Evolutionary conservation across 139 green algal genomes (phyloP).

Genomic region (Diplosphaera chodatii): DNA sequence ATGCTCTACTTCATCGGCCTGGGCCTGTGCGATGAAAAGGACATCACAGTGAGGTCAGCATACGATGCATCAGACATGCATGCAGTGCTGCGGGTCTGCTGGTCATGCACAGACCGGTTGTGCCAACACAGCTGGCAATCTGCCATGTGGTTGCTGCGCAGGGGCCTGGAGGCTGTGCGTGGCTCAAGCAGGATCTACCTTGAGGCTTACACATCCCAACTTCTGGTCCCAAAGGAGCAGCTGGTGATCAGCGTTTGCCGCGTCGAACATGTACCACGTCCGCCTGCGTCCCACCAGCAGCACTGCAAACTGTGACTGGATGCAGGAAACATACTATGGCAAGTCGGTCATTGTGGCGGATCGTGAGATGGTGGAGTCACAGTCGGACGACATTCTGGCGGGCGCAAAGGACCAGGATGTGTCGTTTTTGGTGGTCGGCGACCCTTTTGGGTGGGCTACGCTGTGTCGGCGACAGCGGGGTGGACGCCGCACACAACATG

Average conservation of each 20-base stretch:
- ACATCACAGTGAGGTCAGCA: slow-evolving; percentile 87
- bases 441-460: slow-evolving; percentile 94
- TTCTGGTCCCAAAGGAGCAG: slow-evolving; percentile 76
- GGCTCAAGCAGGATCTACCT: slow-evolving; percentile 75
- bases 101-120: too few relatives aligned
- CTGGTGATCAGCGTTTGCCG: slow-evolving; percentile 50
- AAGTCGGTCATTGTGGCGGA: slow-evolving; percentile 84
- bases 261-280: neutral
- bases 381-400: slow-evolving; percentile 79
- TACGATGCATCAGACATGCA: too few relatives aligned
- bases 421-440: slow-evolving; percentile 95
- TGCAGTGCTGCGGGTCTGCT: too few relatives aligned
- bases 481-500: too few relatives aligned
- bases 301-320: neutral
- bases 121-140: too few relatives aligned
- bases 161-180: slow-evolving; percentile 81
- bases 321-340: slow-evolving; percentile 91
- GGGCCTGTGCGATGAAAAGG: slow-evolving; percentile 87
- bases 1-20: slow-evolving; percentile 94
- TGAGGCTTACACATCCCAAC: slow-evolving; percentile 95
- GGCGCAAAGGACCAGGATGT: slow-evolving; percentile 72
- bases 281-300: neutral
- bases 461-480: too few relatives aligned
- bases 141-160: slow-evolving; percentile 20
- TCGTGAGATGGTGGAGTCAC: slow-evolving; percentile 88